phyloP scores from a whole-genome alignment of 305 asterid species.

The Solanum hybrid region DNA sequence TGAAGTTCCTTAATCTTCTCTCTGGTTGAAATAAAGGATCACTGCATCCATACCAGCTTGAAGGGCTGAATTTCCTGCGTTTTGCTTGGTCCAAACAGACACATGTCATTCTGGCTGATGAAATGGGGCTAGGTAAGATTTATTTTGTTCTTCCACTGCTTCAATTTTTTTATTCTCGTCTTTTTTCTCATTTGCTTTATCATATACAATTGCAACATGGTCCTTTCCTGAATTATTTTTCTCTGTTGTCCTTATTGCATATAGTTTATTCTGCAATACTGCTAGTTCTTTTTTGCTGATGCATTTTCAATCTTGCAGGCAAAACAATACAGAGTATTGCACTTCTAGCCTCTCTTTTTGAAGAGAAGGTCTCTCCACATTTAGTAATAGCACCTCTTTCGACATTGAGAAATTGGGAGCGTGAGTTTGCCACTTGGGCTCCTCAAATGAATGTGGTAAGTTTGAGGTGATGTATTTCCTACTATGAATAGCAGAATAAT shows the following conservation, averaged over 20 bases:
- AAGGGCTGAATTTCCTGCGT: slow-evolving; percentile 94
- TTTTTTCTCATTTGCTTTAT: not conserved
- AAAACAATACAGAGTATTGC: slow-evolving; percentile 98
- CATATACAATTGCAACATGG: not conserved
- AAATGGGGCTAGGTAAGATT: slow-evolving; percentile 95
- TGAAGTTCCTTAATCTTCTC: slow-evolving; percentile 9
- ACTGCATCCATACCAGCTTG: slow-evolving; percentile 96
- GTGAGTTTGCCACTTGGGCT: slow-evolving; percentile 98
- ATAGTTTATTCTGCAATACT: not conserved
- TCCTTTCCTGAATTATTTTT: not conserved
- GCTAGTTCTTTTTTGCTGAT: slow-evolving; percentile 1
- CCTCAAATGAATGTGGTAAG: slow-evolving; percentile 99
- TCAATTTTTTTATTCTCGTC: slow-evolving; percentile 1
- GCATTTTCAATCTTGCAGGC: slow-evolving; percentile 43
- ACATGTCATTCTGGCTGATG: slow-evolving; percentile 99
- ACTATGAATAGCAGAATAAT: not conserved
- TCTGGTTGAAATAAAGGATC: slow-evolving; percentile 51
- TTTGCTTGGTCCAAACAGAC: slow-evolving; percentile 93
- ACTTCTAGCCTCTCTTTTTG: slow-evolving; percentile 80
- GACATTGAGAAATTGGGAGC: slow-evolving; percentile 97
- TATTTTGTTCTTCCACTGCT: slow-evolving; percentile 8
- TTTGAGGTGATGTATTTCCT: slow-evolving; percentile 16
- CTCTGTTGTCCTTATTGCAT: not conserved
- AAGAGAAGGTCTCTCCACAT: slow-evolving; percentile 70
- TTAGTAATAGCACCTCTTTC: slow-evolving; percentile 97